These are phyloP conservation scores for Pistacia atlantica DNA, from an alignment of 345 rosid species.

Conservation along the genomic window DNA sequence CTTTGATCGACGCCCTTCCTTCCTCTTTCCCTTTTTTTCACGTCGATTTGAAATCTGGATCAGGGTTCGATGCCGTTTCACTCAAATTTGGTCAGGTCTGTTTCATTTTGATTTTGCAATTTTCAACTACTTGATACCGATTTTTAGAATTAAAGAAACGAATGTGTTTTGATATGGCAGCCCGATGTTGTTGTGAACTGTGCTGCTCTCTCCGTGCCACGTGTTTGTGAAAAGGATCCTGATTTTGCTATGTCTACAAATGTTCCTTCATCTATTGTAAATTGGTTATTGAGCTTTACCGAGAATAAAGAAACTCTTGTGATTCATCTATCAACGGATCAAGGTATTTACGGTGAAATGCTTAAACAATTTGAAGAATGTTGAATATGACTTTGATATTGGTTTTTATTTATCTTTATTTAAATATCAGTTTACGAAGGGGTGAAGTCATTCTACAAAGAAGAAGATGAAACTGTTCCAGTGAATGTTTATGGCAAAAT, in stretches of 20 bases:
- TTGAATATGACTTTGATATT: no score
- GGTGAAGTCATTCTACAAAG: constrained; percentile 85
- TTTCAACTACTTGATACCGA: not conserved
- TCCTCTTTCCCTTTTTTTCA: constrained; percentile 44
- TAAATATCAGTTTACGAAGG: constrained; percentile 72
- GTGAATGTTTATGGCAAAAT: constrained; percentile 83
- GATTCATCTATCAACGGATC: constrained; percentile 91
- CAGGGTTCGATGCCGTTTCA: constrained; percentile 55
- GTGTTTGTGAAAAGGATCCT: constrained; percentile 80
- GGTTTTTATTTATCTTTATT: not conserved
- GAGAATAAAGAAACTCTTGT: constrained; percentile 43
- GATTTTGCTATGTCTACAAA: constrained; percentile 67
- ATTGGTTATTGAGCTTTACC: constrained; percentile 59
- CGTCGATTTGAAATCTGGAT: constrained; percentile 66
- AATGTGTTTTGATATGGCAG: constrained; percentile 37
- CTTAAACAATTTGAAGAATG: not conserved
- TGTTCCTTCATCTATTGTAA: constrained; percentile 70
- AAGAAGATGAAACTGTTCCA: constrained; percentile 75
- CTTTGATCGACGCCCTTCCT: constrained; percentile 59
- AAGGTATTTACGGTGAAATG: constrained; percentile 43
- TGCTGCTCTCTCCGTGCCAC: constrained; percentile 86
- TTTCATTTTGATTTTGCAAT: not conserved
- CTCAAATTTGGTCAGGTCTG: constrained; percentile 64
- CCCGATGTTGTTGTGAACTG: constrained; percentile 87
- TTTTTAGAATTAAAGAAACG: not conserved